Evolutionary conservation across 1,284 basidiomycete species (phyloP).

Genomic region (Prillingera fragicola): DNA sequence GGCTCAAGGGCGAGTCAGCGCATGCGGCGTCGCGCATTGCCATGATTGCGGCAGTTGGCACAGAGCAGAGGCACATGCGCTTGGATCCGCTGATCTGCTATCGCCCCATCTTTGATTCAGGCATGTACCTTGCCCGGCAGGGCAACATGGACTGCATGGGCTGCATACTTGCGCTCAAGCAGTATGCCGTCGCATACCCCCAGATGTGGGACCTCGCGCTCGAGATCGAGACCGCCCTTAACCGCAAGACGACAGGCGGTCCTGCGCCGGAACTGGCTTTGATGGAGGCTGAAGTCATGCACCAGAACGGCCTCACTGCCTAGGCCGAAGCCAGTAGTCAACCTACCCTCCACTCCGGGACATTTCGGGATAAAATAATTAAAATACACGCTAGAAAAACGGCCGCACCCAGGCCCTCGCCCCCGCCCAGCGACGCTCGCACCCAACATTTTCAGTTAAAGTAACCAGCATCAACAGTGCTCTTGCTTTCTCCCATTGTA

Average conservation of each 20-base stretch:
- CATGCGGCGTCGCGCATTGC: slow-evolving; percentile 80
- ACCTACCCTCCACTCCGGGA: no score
- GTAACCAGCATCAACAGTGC: no score
- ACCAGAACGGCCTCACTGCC: no score
- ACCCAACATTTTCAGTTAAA: no score
- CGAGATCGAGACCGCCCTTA: slow-evolving; percentile 46
- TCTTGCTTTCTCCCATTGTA: no score
- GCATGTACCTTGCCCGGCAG: slow-evolving; percentile 70
- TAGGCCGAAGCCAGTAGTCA: no score
- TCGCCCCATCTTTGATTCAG: slow-evolving; percentile 73
- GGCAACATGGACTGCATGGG: slow-evolving; percentile 72
- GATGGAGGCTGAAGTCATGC: no score
- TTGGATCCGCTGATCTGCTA: slow-evolving; percentile 64
- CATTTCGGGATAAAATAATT: no score
- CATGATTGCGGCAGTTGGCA: slow-evolving; percentile 64
- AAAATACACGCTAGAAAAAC: not conserved
- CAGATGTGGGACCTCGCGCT: slow-evolving; percentile 72
- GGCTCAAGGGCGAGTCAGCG: slow-evolving; percentile 70
- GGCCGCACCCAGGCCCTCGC: no score
- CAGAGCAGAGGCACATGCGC: slow-evolving; percentile 70
- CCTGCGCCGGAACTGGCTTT: no score
- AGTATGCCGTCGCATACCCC: slow-evolving; percentile 64
- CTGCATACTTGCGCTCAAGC: slow-evolving; percentile 75
- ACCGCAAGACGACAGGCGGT: no score
- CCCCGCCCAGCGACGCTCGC: no score